phyloP scores from a whole-genome alignment of 768 basidiomycete species.

The Harrya chromipes region DNA sequence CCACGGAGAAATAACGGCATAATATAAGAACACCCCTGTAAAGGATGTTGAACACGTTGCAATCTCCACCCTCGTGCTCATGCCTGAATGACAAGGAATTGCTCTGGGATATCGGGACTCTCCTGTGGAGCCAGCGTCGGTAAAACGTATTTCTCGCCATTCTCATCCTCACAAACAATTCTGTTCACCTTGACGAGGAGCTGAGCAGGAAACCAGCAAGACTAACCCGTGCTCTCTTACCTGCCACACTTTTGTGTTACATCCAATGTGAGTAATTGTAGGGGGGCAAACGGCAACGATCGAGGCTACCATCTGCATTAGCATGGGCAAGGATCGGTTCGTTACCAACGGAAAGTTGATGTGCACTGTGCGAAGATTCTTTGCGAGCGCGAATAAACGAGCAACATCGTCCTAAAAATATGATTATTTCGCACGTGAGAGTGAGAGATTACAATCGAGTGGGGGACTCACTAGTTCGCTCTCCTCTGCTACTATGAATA shows the following conservation, averaged over 20 bases:
- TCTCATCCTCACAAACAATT: conserved; percentile 33
- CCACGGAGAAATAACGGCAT: background rate
- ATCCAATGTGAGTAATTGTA: conserved; percentile 60
- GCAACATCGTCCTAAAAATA: conserved; percentile 17
- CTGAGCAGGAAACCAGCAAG: background rate
- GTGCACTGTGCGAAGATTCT: conserved; percentile 54
- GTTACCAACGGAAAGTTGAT: conserved; percentile 45
- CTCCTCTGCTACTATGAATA: conserved; percentile 59
- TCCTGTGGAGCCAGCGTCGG: conserved; percentile 52
- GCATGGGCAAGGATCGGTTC: conserved; percentile 14
- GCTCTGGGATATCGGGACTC: conserved; percentile 65
- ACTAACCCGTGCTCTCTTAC: conserved; percentile 34
- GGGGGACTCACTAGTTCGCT: conserved; percentile 40
- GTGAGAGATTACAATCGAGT: background rate
- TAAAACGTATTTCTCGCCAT: conserved; percentile 37
- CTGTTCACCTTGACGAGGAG: conserved; percentile 43
- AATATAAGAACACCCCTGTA: background rate
- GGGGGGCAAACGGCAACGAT: conserved; percentile 51
- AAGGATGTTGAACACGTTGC: background rate
- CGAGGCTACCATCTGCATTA: conserved; percentile 37
- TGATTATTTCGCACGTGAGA: background rate
- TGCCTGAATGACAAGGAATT: conserved; percentile 60
- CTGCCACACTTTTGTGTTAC: conserved; percentile 68
- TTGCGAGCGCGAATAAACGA: conserved; percentile 42
- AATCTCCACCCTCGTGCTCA: conserved; percentile 4